Percentiles rank a stretch among this genome's conserved stretches.
Evolutionary conservation across 2,329 filamentous ascomycete genomes (phyloP).

Genomic region (Calcarisporium arbuscula): DNA sequence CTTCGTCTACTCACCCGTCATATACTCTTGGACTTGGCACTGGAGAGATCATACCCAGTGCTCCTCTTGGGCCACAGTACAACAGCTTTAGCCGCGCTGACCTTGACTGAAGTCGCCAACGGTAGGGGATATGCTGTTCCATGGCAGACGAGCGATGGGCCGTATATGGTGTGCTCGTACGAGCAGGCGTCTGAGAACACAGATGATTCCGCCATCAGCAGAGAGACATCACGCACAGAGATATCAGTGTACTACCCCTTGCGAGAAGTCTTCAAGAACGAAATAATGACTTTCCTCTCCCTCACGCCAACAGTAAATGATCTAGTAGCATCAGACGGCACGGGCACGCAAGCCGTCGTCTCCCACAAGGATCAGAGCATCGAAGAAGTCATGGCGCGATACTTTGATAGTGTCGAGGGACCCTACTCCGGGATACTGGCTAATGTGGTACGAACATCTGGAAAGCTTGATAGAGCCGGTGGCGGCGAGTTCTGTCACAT

Average conservation of each 20-base stretch:
- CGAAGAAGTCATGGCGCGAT: constrained; percentile 82
- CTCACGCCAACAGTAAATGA: constrained; percentile 46
- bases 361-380: constrained; percentile 78
- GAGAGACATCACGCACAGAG: constrained; percentile 14
- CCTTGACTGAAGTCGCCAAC: constrained; percentile 83
- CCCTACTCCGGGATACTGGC: constrained; percentile 88
- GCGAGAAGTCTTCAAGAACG: constrained; percentile 77
- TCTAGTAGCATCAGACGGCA: constrained; percentile 35
- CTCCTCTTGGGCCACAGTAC: constrained; percentile 83
- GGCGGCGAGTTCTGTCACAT: constrained; percentile 50
- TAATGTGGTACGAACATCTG: constrained; percentile 90
- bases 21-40: constrained; percentile 61
- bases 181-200: constrained; percentile 15
- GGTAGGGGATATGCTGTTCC: constrained; percentile 80
- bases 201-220: background rate
- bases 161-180: constrained; percentile 29
- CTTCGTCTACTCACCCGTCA: constrained; percentile 63
- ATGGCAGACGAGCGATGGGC: constrained; percentile 74
- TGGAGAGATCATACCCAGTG: constrained; percentile 54
- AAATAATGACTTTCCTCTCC: constrained; percentile 62
- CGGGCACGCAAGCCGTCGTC: constrained; percentile 34
- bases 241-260: constrained; percentile 67
- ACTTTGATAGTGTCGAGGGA: constrained; percentile 74
- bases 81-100: constrained; percentile 78
- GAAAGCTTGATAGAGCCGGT: constrained; percentile 59